These are phyloP conservation scores for Neurospora africana DNA, from an alignment of 495 filamentous ascomycete genomes.

Conservation along the genomic window DNA sequence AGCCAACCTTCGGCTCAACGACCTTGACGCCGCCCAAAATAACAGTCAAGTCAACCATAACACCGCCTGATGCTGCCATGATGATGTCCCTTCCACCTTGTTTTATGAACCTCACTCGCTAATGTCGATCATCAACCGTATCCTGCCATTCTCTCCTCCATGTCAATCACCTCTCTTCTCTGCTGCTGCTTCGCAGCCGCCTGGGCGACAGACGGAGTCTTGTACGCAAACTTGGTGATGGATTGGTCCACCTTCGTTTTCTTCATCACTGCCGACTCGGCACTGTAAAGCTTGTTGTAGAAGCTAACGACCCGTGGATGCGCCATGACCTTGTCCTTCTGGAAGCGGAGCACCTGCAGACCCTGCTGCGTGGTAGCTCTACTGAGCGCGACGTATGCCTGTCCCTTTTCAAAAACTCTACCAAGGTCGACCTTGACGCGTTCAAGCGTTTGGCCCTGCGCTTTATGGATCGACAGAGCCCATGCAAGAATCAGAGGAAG, in stretches of 20 bases:
- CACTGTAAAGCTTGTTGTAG: constrained; percentile 67
- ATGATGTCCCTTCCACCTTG: not conserved
- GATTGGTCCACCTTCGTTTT: constrained; percentile 9
- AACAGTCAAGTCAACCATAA: not conserved
- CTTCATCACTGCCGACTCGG: constrained; percentile 30
- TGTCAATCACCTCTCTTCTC: not conserved
- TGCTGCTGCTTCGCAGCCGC: not conserved
- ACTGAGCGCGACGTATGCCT: constrained; percentile 72
- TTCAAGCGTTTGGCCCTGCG: constrained; percentile 91
- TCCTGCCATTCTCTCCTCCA: constrained; percentile 27
- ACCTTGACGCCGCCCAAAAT: not conserved
- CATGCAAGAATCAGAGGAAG: constrained; percentile 87
- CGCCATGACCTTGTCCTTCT: constrained; percentile 86
- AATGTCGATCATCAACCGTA: constrained; percentile 19
- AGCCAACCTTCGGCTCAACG: not conserved
- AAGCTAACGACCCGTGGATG: constrained; percentile 79
- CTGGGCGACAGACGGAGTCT: not conserved
- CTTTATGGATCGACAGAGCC: constrained; percentile 97
- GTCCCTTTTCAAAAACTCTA: constrained; percentile 89
- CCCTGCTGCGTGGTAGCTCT: constrained; percentile 82
- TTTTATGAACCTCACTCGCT: not conserved
- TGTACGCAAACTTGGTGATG: constrained; percentile 20
- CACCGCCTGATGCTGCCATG: not conserved
- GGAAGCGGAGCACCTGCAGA: constrained; percentile 80
- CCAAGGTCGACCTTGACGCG: constrained; percentile 91